phyloP scores from a whole-genome alignment of 176 grass and related monocot species.

The Avena atlantica region DNA sequence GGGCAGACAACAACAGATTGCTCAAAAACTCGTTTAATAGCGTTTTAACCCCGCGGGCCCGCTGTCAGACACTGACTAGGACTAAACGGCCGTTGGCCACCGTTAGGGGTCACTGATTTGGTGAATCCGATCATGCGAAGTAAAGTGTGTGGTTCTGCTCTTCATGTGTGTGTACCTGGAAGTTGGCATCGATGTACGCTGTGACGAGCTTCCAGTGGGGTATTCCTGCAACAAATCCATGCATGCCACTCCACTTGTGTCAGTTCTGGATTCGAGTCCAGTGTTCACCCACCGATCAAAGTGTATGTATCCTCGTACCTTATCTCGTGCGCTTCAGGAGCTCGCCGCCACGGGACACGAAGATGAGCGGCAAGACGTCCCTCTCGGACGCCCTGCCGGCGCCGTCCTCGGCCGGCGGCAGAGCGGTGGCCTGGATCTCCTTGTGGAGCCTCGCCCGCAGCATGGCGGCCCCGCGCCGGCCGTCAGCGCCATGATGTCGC shows the following conservation, averaged over 20 bases:
- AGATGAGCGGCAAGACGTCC: constrained; percentile 66
- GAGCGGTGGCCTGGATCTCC: constrained; percentile 69
- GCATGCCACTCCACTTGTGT: neutral
- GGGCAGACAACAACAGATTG: too few relatives aligned
- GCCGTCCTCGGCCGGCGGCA: constrained; percentile 38
- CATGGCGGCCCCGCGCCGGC: constrained; percentile 80
- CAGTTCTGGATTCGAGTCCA: neutral
- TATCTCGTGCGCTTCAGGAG: constrained; percentile 94
- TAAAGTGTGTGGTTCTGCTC: too few relatives aligned
- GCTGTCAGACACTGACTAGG: too few relatives aligned
- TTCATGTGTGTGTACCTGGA: constrained; percentile 51
- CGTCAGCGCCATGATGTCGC: constrained; percentile 90
- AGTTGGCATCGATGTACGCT: constrained; percentile 65
- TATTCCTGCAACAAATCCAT: constrained; percentile 52
- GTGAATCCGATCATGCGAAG: too few relatives aligned
- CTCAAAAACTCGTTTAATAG: too few relatives aligned
- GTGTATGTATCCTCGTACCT: constrained; percentile 28
- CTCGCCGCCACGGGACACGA: constrained; percentile 81
- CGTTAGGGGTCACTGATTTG: too few relatives aligned
- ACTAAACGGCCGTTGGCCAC: too few relatives aligned
- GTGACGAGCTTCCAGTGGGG: constrained; percentile 96
- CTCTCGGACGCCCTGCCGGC: constrained; percentile 57
- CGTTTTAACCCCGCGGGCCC: too few relatives aligned
- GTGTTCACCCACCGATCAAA: neutral
- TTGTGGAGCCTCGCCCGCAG: constrained; percentile 83